Base-by-base conservation (phyloP, 768 basidiomycete genomes). In the Artomyces pyxidatus region DNA sequence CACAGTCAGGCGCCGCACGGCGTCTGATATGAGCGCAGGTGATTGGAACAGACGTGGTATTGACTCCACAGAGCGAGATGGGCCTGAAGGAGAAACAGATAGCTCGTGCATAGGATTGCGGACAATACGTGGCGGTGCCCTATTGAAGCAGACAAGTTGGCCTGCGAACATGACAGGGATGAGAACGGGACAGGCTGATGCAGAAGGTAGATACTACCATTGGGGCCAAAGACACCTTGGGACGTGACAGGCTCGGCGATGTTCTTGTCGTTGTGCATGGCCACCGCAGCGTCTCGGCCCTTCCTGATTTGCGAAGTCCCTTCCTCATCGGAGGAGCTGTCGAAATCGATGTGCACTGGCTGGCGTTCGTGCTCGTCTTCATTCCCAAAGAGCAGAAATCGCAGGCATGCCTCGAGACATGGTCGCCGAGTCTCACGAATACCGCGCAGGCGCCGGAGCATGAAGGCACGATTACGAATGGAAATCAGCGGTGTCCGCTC, bases 161-260 rank as follows among this genome's bases (percentile, higher is more conserved):
- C 90, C 92, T 94, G 54, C 22, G 39, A 41, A 12, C 9, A n/a
- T 6, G 25, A 14, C n/a, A n/a, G n/a, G n/a, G 44, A 30, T 19
- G 52, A 37, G n/a, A 38, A 14, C 27, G 22, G 44, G 42, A 35
- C 9, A n/a, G 25, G n/a, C 42, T 30, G 17, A 35, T 37, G 23
- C 37, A 2, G 35, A 4, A 23, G 6, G 26, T 26, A 9, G 17
- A 30, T 35, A 71, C 40, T 50, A 90, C 92, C 93, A 60, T 90
- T 89, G 0, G 88, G 87, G 1, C 91, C 88, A 69, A 94, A 95
- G 0, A 83, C 77, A 2, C 88, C 92, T 59, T 93, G 91, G 2
- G 88, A 90, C 0, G 87, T 89, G 52, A 88, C 70, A 1, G 90
- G 85, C 63, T 92, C 89, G 0, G 86, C 83, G 6, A 91, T 63